Base-by-base conservation (phyloP, 306 rosid species). In the Corylus avellana region DNA sequence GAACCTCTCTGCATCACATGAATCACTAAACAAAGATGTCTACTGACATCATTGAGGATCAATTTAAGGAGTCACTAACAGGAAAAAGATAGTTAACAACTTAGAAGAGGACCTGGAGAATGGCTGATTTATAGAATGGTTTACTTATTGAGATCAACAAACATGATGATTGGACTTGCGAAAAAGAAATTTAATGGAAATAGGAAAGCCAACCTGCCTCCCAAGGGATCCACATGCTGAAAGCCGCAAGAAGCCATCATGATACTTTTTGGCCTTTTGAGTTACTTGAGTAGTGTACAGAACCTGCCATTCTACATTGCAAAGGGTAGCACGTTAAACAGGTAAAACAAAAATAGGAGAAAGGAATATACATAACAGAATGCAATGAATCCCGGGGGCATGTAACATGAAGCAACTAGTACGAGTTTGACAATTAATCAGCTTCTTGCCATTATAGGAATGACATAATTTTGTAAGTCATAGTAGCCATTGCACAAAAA, bases 261-360 rank as follows among this genome's bases (percentile, higher is more conserved):
- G 97, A 87, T 83, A 92, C 85, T 87, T 94, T 93, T 94, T 94
- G 74, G 93, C 88, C 86, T 85, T 94, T 78, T 94, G 96, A 81
- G 90, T 91, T 79, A 94, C 14, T 76, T 94, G 94, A 61, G 92
- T 78, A 25, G 98, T 92, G 90, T 94, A 91, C 70, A 94, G 77
- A 66, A 85, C 94, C 84, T 85, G 92, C 93, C 91, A 94, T 78
- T 91, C 98, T 94, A 80, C 81, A 75, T 75, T 63, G 72, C 58
- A 79, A 49, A 79, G 5, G 66, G 13, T 58, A 39, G 63, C 44
- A 3, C 3, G 35, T 83, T 17, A 51, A 75, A 82, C 69, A 62
- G 78, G 77, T 59, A 73, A 80, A 71, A 51, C 69, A 76, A 69
- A 63, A 8, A 63, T 47, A 44, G 51, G 39, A 22, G 64, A 48